Evolutionary conservation across 73 alveolate genomes (phyloP), one percentile per base, ranked within the genome.

Genomic region (Paramecium octaurelia): DNA sequence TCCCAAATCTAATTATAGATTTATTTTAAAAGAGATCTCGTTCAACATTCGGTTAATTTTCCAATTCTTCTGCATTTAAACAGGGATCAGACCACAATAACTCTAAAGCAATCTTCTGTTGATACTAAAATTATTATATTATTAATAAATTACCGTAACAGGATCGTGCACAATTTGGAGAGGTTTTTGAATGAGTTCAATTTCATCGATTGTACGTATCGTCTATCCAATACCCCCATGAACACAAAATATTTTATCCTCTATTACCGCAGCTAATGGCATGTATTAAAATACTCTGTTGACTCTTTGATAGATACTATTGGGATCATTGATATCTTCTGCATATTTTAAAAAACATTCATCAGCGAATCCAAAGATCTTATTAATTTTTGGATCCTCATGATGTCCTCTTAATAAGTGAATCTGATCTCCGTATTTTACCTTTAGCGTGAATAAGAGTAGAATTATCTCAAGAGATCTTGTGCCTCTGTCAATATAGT

Each of bases 181-280:
- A 20, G 99, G 98, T 50, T 97, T 88, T 42, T 90, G 73, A 36
- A 96, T 95, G 38, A 93, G 86, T 64, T 93, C 97, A 58, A 96
- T 96, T 94, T 96, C 98, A 59, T 94, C 97, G 21, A 95, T 94
- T 34, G 92, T 86, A 18, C 95, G 85, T 18, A 96, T 80, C 0
- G 99, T 95, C n/a, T 96, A 88, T 8, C 99, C 99, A n/a, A 96
- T 96, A 21, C 99, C 98, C 27, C 99, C 98, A 92, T 96, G 98
- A 4, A 96, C 80, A 14, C 96, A 94, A 21, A 96, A 85, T 27
- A 94, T 95, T 11, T 93, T 89, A 46, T 92, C 96, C 58, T 95
- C 97, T 23, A 96, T 96, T 2, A 93, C 80, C 16, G 97, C 96
- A 31, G 96, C 97, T 36, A 96, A 93, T 27, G 98, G 98, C 59